Base-by-base conservation (phyloP, 2,329 filamentous ascomycete genomes). In the Paramyrothecium sp. region DNA sequence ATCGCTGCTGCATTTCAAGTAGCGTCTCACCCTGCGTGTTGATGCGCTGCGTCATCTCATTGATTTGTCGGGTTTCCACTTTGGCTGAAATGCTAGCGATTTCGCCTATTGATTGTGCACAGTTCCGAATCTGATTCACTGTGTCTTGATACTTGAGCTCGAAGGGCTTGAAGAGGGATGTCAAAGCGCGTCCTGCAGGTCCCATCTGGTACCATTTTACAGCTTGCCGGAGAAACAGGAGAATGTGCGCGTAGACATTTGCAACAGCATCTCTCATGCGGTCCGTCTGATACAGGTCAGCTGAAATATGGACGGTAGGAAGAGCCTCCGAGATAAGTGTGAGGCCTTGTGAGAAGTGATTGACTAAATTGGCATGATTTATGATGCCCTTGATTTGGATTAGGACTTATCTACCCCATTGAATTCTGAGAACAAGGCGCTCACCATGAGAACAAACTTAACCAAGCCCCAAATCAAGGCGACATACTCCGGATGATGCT, bases 311-410 rank as follows among this genome's bases (percentile, higher is more conserved):
- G 10, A 51, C 21, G 50, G 50, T 26, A 19, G 55, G 55, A 4
- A 57, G 46, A 8, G 34, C 55, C 2, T 57, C 20, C 3, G 51
- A 22, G 30, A 57, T 54, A n/a, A 20, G 20, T 2, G 26, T 16
- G 3, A 57, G 44, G 8, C 41, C 51, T 26, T 44, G 20, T 5
- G 51, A 50, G 30, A 57, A 50, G 19, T 57, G 41, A 3, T 17
- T 26, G 8, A 51, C 46, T 11, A 57, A 23, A n/a, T 54, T 54
- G 7, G 12, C 55, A 33, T 57, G 55, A 46, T 57, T 57, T 7
- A 57, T n/a, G n/a, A 57, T 23, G 3, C 55, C 55, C 55, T 54
- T 49, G 17, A 13, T 16, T 7, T 49, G 47, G 19, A 5, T 49
- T 21, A 13, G 12, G 20, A 48, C 20, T n/a, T 23, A 16, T 7